phyloP scores from a whole-genome alignment of 139 green algal genomes.

The Cymbomonas tetramitiformis region DNA sequence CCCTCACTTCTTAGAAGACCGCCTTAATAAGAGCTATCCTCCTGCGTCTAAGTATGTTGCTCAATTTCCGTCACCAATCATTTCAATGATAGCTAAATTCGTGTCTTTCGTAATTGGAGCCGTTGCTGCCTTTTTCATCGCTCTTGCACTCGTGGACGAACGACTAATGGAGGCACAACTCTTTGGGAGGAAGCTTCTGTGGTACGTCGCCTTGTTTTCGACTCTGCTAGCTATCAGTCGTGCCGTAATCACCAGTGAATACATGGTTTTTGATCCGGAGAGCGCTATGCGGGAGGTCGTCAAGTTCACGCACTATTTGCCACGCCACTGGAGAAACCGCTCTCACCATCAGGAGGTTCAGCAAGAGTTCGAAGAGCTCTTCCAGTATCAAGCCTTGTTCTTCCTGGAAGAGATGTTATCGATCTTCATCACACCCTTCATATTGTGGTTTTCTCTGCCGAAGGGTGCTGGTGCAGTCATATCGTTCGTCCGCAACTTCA shows the following conservation, averaged over 20 bases:
- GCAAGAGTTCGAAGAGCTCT: constrained; percentile 59
- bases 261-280: constrained; percentile 64
- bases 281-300: constrained; percentile 57
- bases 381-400: constrained; percentile 62
- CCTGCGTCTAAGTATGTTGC: constrained; percentile 60
- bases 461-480: constrained; percentile 47
- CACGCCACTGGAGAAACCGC: constrained; percentile 48
- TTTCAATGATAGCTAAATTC: constrained; percentile 53
- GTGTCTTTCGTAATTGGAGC: constrained; percentile 64
- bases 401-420: constrained; percentile 75
- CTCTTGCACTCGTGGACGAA: constrained; percentile 28
- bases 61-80: constrained; percentile 77
- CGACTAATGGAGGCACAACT: constrained; percentile 26
- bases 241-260: constrained; percentile 28
- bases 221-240: constrained; percentile 28
- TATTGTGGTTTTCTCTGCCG: constrained; percentile 46
- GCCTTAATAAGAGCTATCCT: constrained; percentile 53
- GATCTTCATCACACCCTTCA: constrained; percentile 68
- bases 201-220: constrained; percentile 30
- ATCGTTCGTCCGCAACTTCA: constrained; percentile 61
- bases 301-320: constrained; percentile 79
- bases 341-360: constrained; percentile 68
- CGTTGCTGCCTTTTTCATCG: constrained; percentile 47
- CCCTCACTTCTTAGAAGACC: constrained; percentile 63
- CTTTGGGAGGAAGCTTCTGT: constrained; percentile 28